A percentile compares a stretch with the other conserved stretches of the same genome.
Conservation (phyloP, 2,329 filamentous ascomycete species). For the Westerdykella ornata region DNA sequence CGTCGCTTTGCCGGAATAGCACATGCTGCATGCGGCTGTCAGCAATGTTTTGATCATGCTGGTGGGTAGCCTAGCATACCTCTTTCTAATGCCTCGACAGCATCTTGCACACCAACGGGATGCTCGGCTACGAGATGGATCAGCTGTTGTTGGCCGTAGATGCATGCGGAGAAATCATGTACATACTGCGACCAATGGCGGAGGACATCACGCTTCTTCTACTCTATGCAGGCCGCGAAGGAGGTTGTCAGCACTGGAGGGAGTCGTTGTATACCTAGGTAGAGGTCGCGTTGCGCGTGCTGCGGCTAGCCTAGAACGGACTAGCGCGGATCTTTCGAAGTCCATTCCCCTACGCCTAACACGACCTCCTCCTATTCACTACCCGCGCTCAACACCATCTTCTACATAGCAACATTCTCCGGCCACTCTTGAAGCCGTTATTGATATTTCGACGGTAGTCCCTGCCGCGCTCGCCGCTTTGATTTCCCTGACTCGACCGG, state of each 20-base stretch:
- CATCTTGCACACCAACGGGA: slow-evolving; percentile 24
- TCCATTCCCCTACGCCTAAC: no score
- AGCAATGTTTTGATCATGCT: slow-evolving; percentile 16
- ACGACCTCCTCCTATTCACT: neutral
- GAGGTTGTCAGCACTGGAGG: slow-evolving; percentile 17
- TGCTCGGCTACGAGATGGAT: slow-evolving; percentile 25
- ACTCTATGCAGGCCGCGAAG: slow-evolving; percentile 18
- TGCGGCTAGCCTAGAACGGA: neutral
- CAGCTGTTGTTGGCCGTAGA: slow-evolving; percentile 11
- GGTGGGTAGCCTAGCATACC: slow-evolving; percentile 21
- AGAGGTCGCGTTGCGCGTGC: neutral
- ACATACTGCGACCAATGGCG: slow-evolving; percentile 18
- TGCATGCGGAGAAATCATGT: slow-evolving; percentile 6
- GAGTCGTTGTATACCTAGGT: neutral
- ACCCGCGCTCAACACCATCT: neutral
- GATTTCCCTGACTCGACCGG: no score
- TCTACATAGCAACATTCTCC: no score
- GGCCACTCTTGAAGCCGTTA: no score
- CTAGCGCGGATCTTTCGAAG: neutral
- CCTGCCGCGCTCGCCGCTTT: no score
- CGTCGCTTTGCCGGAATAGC: slow-evolving; percentile 58
- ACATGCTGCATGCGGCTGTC: slow-evolving; percentile 27
- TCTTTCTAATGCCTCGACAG: slow-evolving; percentile 33
- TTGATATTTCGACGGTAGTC: no score
- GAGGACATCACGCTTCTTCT: slow-evolving; percentile 27